Conservation (phyloP, 2,329 filamentous ascomycete species). For the Neofusicoccum umdonicola region DNA sequence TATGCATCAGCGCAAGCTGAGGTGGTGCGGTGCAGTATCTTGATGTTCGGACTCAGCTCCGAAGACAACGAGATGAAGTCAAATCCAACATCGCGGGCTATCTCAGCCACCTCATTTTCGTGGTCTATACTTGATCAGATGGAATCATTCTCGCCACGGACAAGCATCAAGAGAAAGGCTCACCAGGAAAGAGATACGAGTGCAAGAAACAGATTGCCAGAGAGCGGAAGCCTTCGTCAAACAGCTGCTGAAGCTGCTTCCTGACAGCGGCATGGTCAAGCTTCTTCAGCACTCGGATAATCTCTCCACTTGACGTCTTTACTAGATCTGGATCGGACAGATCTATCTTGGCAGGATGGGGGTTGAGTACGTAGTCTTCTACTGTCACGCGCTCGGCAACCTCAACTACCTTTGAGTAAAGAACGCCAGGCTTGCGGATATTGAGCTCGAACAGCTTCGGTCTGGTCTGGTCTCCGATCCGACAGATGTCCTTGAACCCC, state of each 20-base stretch:
- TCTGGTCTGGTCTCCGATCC: conserved; percentile 27
- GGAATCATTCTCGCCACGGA: too few species aligned
- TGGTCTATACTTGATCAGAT: conserved; percentile 21
- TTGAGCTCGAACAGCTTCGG: conserved; percentile 28
- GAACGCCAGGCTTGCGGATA: conserved; percentile 23
- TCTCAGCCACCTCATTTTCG: conserved; percentile 26
- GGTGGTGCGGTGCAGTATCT: conserved; percentile 24
- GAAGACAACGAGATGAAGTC: conserved; percentile 27
- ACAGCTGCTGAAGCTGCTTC: conserved; percentile 26
- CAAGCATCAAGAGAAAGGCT: neutral
- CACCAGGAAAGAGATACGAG: conserved; percentile 31
- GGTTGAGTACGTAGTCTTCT: conserved; percentile 24
- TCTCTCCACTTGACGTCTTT: conserved; percentile 23
- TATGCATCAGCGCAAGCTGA: conserved; percentile 30
- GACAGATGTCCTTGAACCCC: conserved; percentile 21
- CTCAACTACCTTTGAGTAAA: conserved; percentile 24
- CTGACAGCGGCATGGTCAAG: conserved; percentile 13
- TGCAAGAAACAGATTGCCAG: conserved; percentile 36
- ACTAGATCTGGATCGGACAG: conserved; percentile 17
- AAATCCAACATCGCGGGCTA: conserved; percentile 32
- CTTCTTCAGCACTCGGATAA: conserved; percentile 21
- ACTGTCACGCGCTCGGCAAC: conserved; percentile 27
- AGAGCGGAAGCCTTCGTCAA: conserved; percentile 34
- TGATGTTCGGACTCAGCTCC: conserved; percentile 26
- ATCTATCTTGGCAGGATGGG: conserved; percentile 16